These are phyloP conservation scores for Calonectria pteridis DNA, from an alignment of 2,329 filamentous ascomycete species.

Conservation along the genomic window DNA sequence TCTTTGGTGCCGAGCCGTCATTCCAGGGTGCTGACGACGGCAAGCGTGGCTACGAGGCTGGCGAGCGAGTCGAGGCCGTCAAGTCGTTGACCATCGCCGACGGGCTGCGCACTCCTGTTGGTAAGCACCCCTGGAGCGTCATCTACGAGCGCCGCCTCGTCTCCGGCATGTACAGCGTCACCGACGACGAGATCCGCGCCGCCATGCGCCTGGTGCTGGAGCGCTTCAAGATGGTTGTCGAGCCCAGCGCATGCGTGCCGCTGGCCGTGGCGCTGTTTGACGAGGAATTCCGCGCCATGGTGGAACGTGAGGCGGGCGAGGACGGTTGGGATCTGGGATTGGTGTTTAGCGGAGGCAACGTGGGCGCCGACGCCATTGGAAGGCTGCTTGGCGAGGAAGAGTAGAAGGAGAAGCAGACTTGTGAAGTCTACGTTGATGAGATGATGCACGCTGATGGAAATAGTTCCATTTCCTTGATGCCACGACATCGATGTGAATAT, in stretches of 20 bases:
- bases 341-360: slow-evolving; percentile 72
- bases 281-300: slow-evolving; percentile 81
- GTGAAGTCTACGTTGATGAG: background rate
- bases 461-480: background rate
- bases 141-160: slow-evolving; percentile 81
- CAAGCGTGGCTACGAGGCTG: slow-evolving; percentile 74
- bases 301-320: slow-evolving; percentile 77
- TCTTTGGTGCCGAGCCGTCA: slow-evolving; percentile 89
- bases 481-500: background rate
- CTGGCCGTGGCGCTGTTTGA: slow-evolving; percentile 87
- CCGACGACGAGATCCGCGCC: slow-evolving; percentile 83
- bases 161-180: slow-evolving; percentile 77
- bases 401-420: background rate
- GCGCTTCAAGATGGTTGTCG: slow-evolving; percentile 89
- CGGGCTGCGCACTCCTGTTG: slow-evolving; percentile 87
- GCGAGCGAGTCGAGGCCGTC: slow-evolving; percentile 75
- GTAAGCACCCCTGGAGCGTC: slow-evolving; percentile 79
- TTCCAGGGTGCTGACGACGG: slow-evolving; percentile 89
- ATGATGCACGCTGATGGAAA: background rate
- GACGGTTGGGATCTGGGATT: slow-evolving; percentile 79
- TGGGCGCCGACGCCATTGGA: slow-evolving; percentile 66
- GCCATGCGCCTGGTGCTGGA: slow-evolving; percentile 86
- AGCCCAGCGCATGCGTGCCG: slow-evolving; percentile 88
- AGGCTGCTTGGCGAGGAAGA: slow-evolving; percentile 57
- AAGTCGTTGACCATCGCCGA: slow-evolving; percentile 87